Base-by-base conservation (phyloP, 2,329 filamentous ascomycete genomes). In the Thermoascus crustaceus region DNA sequence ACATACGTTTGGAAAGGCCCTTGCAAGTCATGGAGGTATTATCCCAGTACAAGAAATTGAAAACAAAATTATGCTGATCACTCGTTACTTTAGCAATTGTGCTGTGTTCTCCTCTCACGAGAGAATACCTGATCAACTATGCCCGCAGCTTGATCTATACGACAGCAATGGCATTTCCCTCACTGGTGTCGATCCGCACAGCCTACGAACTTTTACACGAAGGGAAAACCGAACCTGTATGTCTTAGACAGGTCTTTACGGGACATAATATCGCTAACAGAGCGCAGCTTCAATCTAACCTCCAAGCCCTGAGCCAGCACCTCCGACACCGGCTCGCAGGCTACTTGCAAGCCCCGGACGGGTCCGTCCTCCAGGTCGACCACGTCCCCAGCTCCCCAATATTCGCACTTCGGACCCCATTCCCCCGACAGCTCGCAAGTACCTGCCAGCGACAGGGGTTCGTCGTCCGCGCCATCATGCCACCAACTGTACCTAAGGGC, bases 91-190 rank as follows among this genome's bases (percentile, higher is more conserved):
- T 18, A 78, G 75, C 74, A 2, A 67, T 78, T 13, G 62, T 85
- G 1, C 64, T 86, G 0, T 83, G 78, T 50, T 75, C 76, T 1
- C 55, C 69, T 0, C 58, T 71, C 1, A 73, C 76, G 0, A 66
- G 78, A 16, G 60, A 73, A 1, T 85, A 85, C 43, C 65, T 86
- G 34, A 72, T 85, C 56, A 86, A 87, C 50, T 86, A 86, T 49
- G 80, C 82, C 1, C 73, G 81, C n/a, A 78, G 73, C 2, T 60
- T 86, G 26, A 85, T 86, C 36, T 87, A 85, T 54, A 85, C 81
- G 0, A 85, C 81, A 0, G 78, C 80, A 19, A 70, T 83, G 60
- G 71, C 76, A 0, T 75, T 76, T 25, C 73, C 79, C 0, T 68
- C 71, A 2, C 65, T 83, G 1, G 72, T 72, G 0, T 71, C 71